phyloP scores from a whole-genome alignment of 1,139 yeast species.

The Hansenula sp. region DNA sequence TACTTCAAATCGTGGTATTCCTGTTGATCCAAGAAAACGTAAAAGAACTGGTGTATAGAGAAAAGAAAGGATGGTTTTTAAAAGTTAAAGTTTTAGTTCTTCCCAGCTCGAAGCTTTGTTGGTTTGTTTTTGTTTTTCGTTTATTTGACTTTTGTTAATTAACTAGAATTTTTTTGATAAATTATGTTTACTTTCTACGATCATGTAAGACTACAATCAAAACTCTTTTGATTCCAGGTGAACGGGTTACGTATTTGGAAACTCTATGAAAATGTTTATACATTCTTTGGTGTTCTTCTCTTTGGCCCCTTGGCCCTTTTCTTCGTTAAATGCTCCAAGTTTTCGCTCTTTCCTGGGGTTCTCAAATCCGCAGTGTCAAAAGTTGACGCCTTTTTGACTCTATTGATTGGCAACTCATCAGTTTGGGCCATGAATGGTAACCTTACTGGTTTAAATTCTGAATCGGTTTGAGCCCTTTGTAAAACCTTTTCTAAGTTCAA shows the following conservation, averaged over 20 bases:
- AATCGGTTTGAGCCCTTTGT: slow-evolving; percentile 21
- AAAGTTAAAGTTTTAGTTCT: no score
- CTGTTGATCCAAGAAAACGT: slow-evolving; percentile 8
- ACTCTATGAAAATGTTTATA: no score
- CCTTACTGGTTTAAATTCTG: slow-evolving; percentile 13
- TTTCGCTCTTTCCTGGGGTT: slow-evolving; percentile 14
- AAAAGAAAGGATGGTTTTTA: neutral
- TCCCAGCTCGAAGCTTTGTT: no score
- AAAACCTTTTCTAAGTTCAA: slow-evolving; percentile 9
- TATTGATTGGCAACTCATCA: slow-evolving; percentile 1
- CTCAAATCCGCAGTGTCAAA: slow-evolving; percentile 23
- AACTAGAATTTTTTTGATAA: no score
- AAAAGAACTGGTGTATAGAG: neutral
- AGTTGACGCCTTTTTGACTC: slow-evolving; percentile 25
- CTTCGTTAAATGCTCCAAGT: slow-evolving; percentile 58
- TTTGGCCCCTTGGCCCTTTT: slow-evolving; percentile 71
- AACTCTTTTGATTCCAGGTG: no score
- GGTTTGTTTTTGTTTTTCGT: no score
- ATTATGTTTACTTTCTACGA: no score
- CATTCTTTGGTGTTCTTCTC: slow-evolving; percentile 55
- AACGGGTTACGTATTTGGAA: no score
- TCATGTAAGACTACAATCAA: no score
- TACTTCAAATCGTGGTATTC: neutral
- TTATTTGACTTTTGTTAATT: no score
- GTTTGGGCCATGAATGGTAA: slow-evolving; percentile 1